Evolutionary conservation across 73 alveolate species (phyloP).

Genomic region (Paramecium primaurelia): DNA sequence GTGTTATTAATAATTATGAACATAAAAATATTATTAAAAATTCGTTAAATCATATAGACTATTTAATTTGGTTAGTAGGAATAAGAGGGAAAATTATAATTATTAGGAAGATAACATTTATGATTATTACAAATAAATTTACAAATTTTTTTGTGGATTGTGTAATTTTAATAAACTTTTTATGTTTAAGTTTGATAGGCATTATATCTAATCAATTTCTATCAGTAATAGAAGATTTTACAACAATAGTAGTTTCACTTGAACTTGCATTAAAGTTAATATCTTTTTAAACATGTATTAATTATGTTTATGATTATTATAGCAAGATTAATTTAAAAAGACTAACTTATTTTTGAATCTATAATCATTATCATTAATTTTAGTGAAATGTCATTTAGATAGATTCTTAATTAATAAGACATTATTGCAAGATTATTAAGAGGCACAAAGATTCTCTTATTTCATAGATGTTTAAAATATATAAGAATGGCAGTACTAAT

Average conservation of each 20-base stretch:
- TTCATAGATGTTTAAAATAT: slow-evolving; percentile 32
- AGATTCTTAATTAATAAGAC: not conserved
- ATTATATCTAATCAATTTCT: not conserved
- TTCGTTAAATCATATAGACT: not conserved
- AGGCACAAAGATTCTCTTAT: not conserved
- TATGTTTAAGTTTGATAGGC: not conserved
- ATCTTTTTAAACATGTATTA: not conserved
- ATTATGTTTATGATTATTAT: not conserved
- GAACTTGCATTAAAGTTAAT: not conserved
- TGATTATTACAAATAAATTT: not conserved
- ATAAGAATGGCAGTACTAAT: slow-evolving; percentile 5
- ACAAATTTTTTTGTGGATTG: not conserved
- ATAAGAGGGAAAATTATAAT: not conserved
- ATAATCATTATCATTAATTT: not conserved
- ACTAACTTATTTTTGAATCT: not conserved
- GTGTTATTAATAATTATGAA: not conserved
- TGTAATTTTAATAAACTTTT: not conserved
- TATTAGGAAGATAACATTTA: not conserved
- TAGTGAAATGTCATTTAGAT: not conserved
- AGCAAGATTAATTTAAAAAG: not conserved
- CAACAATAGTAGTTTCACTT: not conserved
- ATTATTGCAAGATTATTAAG: not conserved
- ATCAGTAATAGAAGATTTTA: not conserved
- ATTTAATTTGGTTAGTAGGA: slow-evolving; percentile 19
- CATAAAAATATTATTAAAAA: not conserved